Conservation (phyloP, 2,329 filamentous ascomycete species). For the Monosporascus sp. region DNA sequence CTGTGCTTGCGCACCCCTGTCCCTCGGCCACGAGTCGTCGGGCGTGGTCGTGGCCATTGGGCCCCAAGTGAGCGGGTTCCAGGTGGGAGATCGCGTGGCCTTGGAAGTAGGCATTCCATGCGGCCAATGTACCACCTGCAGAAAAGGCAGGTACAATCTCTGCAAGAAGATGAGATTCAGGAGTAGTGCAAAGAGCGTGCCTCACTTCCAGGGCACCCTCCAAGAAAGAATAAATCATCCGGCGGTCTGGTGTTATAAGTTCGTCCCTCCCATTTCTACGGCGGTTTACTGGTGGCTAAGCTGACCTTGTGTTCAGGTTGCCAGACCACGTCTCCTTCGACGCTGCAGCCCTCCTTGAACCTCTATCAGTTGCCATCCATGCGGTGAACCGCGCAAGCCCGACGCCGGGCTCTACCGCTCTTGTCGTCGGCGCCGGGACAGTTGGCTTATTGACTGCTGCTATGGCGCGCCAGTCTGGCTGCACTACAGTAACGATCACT, state of each 20-base stretch:
- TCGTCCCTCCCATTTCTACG: conserved; percentile 18
- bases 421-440: conserved; percentile 63
- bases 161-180: conserved; percentile 59
- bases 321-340: conserved; percentile 55
- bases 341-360: conserved; percentile 56
- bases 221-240: conserved; percentile 61
- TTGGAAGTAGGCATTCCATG: conserved; percentile 36
- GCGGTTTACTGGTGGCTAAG: not conserved
- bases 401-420: conserved; percentile 47
- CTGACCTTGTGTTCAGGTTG: conserved; percentile 37
- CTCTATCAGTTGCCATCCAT: conserved; percentile 58
- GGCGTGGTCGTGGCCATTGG: conserved; percentile 54
- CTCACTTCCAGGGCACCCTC: conserved; percentile 59
- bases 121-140: conserved; percentile 34
- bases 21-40: conserved; percentile 59
- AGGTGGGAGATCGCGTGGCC: conserved; percentile 50
- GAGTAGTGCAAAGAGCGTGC: conserved; percentile 58
- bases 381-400: conserved; percentile 52
- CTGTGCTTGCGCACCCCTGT: conserved; percentile 60
- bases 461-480: conserved; percentile 57
- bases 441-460: conserved; percentile 59
- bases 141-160: conserved; percentile 54
- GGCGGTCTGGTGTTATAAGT: conserved; percentile 59
- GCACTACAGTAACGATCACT: conserved; percentile 53
- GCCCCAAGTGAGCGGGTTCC: conserved; percentile 46